These are phyloP conservation scores for Vanrija pseudolonga DNA, from an alignment of 1,284 basidiomycete species.

Conservation along the genomic window DNA sequence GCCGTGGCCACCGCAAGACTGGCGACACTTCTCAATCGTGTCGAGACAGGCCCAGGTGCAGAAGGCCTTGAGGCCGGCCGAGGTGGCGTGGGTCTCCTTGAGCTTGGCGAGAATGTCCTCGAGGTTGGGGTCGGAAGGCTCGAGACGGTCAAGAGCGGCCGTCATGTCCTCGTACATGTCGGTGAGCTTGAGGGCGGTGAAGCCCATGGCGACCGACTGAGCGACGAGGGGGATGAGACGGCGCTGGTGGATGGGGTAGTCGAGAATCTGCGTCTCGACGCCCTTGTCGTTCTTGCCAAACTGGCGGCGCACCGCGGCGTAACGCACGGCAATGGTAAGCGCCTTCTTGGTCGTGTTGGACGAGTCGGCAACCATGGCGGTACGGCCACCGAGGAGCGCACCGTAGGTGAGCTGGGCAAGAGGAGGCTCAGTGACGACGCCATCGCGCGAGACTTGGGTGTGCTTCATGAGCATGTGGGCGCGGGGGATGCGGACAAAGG, in stretches of 20 bases:
- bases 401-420: slow-evolving; percentile 59
- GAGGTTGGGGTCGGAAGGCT: slow-evolving; percentile 51
- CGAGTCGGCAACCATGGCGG: slow-evolving; percentile 56
- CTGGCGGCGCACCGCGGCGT: slow-evolving; percentile 57
- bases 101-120: slow-evolving; percentile 52
- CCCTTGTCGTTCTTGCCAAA: slow-evolving; percentile 52
- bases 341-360: slow-evolving; percentile 56
- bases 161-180: slow-evolving; percentile 52
- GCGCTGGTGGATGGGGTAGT: slow-evolving; percentile 60
- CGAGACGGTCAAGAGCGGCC: slow-evolving; percentile 53
- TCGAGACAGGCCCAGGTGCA: slow-evolving; percentile 59
- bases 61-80: slow-evolving; percentile 59
- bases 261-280: slow-evolving; percentile 56
- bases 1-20: slow-evolving; percentile 58
- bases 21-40: slow-evolving; percentile 57
- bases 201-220: slow-evolving; percentile 57
- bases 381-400: slow-evolving; percentile 56
- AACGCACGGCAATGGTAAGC: slow-evolving; percentile 57
- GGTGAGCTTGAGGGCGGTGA: slow-evolving; percentile 53
- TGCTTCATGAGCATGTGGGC: slow-evolving; percentile 60
- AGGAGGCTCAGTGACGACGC: slow-evolving; percentile 49
- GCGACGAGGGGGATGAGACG: slow-evolving; percentile 57
- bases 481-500: slow-evolving; percentile 57
- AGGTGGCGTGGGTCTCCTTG: slow-evolving; percentile 59
- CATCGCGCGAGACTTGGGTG: slow-evolving; percentile 54